Base-by-base conservation (phyloP, 805 yeast genomes). In the Candida fluviatilis region DNA sequence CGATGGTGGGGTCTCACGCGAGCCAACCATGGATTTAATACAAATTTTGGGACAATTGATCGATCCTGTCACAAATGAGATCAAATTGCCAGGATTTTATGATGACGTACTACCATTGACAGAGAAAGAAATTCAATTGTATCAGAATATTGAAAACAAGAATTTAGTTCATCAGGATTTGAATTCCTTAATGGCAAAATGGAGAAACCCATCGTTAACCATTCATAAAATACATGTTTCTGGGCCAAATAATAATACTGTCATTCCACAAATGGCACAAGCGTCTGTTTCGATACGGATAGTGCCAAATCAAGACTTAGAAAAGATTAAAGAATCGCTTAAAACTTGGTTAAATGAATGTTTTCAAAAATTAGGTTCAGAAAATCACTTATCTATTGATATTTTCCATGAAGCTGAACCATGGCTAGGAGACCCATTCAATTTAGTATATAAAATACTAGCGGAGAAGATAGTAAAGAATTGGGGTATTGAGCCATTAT, bases 151-250 rank as follows among this genome's bases (percentile, higher is more conserved):
- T 31, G 69, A 69, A 15, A 49, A 39, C 7, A 48, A 45, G 19
- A 59, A 60, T 26, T 61, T 76, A 5, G 69, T 68, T 5, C 48
- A 54, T 36, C 60, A 52, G 28, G 66, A 64, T 36, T 44, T 64
- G 39, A 51, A 62, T 37, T 78, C 82, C 10, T 66, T 91, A 21
- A 70, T 87, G 61, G 78, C 82, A 15, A 84, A 81, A 58, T 91
- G 99, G 99, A 68, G 95, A 17, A 75, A 76, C 39, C 99, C 99
- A 1, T 87, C 96, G 0, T 65, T 91, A 33, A 87, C 97, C 0
- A 70, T 93, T 4, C 97, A 95, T 50, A 79, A 83, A 39, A 71
- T 93, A 46, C 77, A 75, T 27, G 95, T 88, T 18, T 83, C 95
- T 18, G 98, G 97, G 1, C 96, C 98, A 0, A 81, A 82, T 18